Conservation (phyloP, 1,284 basidiomycete species). For the Ceratobasidium sp. region DNA sequence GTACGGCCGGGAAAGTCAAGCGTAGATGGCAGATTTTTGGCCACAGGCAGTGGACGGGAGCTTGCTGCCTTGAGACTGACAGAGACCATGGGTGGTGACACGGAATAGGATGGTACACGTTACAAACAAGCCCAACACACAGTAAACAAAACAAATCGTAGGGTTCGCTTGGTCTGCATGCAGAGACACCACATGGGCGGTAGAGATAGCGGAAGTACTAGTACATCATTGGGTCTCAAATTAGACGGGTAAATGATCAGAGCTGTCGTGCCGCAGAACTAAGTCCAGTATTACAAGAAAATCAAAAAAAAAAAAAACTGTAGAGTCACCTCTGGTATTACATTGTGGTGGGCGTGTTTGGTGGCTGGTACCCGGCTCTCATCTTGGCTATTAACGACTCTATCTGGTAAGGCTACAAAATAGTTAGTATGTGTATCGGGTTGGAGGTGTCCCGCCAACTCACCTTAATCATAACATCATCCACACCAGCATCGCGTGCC, state of each 20-base stretch:
- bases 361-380: slow-evolving; percentile 26
- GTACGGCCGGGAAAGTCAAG: slow-evolving; percentile 65
- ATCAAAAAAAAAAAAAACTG: not conserved
- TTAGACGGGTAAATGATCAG: too few species aligned
- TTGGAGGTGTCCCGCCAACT: not conserved
- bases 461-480: slow-evolving; percentile 45
- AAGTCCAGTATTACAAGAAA: not conserved
- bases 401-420: slow-evolving; percentile 38
- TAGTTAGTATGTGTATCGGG: not conserved
- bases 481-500: slow-evolving; percentile 41
- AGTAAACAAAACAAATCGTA: not conserved
- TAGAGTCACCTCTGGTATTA: not conserved
- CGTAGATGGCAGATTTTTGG: slow-evolving; percentile 66
- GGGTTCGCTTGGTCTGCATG: too few species aligned
- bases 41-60: slow-evolving; percentile 59
- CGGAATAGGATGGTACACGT: not conserved
- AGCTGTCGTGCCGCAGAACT: too few species aligned
- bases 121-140: not conserved
- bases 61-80: slow-evolving; percentile 63
- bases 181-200: too few species aligned
- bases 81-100: slow-evolving; percentile 64
- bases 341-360: not conserved
- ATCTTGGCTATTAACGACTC: slow-evolving; percentile 38
- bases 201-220: too few species aligned
- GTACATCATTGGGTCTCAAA: too few species aligned